Evolutionary conservation across 257 asterid species (phyloP).

Genomic region (Penstemon barbatus): DNA sequence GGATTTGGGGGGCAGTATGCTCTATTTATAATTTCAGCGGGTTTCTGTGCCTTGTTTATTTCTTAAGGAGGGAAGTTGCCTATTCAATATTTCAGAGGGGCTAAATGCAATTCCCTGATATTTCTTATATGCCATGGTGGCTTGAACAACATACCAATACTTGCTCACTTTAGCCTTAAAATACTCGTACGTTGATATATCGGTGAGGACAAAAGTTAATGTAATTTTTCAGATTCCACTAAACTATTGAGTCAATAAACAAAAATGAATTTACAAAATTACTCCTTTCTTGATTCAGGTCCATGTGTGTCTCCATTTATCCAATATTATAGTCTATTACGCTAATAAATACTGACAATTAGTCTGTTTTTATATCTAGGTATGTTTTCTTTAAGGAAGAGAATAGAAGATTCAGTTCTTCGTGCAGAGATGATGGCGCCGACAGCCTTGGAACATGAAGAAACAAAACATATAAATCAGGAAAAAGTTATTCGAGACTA

Average conservation of each 20-base stretch:
- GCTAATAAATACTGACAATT: constrained; percentile 2
- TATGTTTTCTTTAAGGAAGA: constrained; percentile 67
- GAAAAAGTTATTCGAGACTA: constrained; percentile 60
- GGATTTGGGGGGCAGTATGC: too few relatives aligned
- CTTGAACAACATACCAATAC: too few relatives aligned
- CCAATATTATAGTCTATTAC: background rate
- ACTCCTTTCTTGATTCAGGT: background rate
- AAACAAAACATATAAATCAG: constrained; percentile 51
- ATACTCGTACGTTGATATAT: too few relatives aligned
- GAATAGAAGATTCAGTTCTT: constrained; percentile 74
- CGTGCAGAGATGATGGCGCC: constrained; percentile 76
- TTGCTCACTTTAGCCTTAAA: too few relatives aligned
- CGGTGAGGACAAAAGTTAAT: too few relatives aligned
- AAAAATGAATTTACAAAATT: background rate
- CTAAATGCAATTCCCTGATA: too few relatives aligned
- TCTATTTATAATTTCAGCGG: too few relatives aligned
- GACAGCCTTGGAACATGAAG: constrained; percentile 67
- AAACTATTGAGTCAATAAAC: constrained; percentile 3
- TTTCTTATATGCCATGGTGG: too few relatives aligned
- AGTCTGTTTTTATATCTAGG: constrained; percentile 39
- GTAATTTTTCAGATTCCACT: background rate
- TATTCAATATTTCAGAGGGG: too few relatives aligned
- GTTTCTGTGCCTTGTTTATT: too few relatives aligned
- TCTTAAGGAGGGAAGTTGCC: too few relatives aligned
- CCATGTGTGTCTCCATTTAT: background rate